phyloP scores from a whole-genome alignment of 441 rosid species.

The Pelargonium fulgidum region DNA sequence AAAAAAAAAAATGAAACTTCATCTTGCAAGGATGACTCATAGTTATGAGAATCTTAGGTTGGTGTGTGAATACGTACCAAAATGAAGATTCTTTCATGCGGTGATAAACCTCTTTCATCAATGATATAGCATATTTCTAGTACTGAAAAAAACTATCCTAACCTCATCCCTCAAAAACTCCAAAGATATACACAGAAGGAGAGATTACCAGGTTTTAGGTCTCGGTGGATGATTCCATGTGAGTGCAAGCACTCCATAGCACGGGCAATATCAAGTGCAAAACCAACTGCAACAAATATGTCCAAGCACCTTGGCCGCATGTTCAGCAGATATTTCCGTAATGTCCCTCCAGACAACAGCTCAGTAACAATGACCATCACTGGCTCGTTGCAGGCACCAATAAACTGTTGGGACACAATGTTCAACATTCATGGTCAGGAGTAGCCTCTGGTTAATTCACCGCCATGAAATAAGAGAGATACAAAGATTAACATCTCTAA shows the following conservation, averaged over 20 bases:
- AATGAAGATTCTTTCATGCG: not conserved
- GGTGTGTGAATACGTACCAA: not conserved
- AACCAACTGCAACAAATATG: not conserved
- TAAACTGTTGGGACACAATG: not conserved
- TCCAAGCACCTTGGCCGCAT: constrained; percentile 7
- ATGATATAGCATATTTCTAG: not conserved
- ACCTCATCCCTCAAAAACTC: not conserved
- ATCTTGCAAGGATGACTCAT: not conserved
- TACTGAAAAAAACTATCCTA: not conserved
- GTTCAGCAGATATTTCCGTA: constrained; percentile 5
- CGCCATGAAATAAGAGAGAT: not conserved
- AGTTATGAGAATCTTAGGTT: not conserved
- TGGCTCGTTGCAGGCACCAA: constrained; percentile 1
- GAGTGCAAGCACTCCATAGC: constrained; percentile 7
- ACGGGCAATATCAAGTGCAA: constrained; percentile 6
- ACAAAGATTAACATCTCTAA: not conserved
- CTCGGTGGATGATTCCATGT: constrained; percentile 5
- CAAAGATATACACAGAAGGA: not conserved
- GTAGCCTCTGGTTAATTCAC: not conserved
- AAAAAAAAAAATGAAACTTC: not conserved
- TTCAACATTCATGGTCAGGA: not conserved
- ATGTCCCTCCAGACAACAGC: constrained; percentile 3
- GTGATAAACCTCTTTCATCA: not conserved
- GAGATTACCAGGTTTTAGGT: constrained; percentile 17
- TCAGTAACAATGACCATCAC: constrained; percentile 6